A percentile compares a stretch with the other conserved stretches of the same genome.
Conservation (phyloP, 306 rosid genomes). For the Fagus crenata region DNA sequence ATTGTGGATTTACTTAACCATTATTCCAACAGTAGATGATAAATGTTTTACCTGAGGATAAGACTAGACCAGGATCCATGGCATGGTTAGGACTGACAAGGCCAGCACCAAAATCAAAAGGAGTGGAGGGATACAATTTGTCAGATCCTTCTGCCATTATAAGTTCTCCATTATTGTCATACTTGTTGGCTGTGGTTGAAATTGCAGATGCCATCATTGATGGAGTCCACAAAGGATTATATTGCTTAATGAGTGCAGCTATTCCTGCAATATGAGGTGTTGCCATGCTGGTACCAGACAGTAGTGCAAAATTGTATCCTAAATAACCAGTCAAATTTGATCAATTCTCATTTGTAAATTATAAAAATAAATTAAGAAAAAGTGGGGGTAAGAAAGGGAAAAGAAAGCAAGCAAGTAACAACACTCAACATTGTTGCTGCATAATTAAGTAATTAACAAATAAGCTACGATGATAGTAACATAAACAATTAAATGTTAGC, state of each 20-base stretch:
- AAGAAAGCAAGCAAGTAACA: not conserved
- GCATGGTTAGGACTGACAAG: constrained; percentile 59
- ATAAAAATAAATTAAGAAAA: not conserved
- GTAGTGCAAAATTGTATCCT: constrained; percentile 65
- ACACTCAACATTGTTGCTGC: not conserved
- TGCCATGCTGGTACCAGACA: constrained; percentile 96
- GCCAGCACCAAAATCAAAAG: constrained; percentile 79
- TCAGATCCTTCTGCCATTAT: constrained; percentile 69
- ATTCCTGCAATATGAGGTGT: constrained; percentile 86
- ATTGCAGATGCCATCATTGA: constrained; percentile 86
- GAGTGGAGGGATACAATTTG: constrained; percentile 56
- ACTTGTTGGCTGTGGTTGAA: constrained; percentile 71
- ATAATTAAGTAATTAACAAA: not conserved
- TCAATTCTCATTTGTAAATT: not conserved
- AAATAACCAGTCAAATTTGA: constrained; percentile 2
- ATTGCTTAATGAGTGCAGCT: constrained; percentile 85
- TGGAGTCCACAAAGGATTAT: constrained; percentile 82
- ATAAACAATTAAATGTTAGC: not conserved
- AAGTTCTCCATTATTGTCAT: constrained; percentile 54
- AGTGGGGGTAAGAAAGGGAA: not conserved
- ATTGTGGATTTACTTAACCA: too few species aligned
- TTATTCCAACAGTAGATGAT: too few species aligned
- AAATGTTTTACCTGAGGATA: constrained; percentile 49
- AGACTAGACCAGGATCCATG: constrained; percentile 70
- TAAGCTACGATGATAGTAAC: not conserved